Percentiles rank a stretch among this genome's conserved stretches.
Conservation (phyloP, 768 basidiomycete species). For the Vishniacozyma victoriae region DNA sequence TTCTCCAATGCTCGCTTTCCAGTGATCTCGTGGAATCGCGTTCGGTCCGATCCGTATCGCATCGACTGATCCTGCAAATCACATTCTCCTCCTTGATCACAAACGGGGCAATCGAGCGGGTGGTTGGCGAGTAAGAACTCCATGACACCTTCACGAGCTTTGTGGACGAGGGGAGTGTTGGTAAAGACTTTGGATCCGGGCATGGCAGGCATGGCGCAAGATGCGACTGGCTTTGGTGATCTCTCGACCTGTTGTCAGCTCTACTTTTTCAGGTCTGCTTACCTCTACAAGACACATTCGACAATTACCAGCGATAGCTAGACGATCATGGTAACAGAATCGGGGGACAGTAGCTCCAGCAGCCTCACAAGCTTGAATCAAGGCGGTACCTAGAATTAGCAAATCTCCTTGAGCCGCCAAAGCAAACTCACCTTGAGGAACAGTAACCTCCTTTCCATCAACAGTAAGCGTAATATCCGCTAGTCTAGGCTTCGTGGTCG, state of each 20-base stretch:
- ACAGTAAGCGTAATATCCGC: slow-evolving; percentile 75
- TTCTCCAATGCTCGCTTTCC: slow-evolving; percentile 98
- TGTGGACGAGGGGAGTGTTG: slow-evolving; percentile 68
- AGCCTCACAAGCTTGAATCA: slow-evolving; percentile 85
- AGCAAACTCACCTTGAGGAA: slow-evolving; percentile 75
- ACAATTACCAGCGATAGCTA: slow-evolving; percentile 96
- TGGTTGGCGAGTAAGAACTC: slow-evolving; percentile 97
- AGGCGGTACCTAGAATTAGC: slow-evolving; percentile 55
- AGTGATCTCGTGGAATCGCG: slow-evolving; percentile 95
- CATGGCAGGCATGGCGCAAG: slow-evolving; percentile 98
- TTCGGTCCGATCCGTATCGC: slow-evolving; percentile 96
- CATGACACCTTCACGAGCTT: slow-evolving; percentile 89
- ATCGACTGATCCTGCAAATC: slow-evolving; percentile 98
- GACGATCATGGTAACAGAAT: slow-evolving; percentile 53
- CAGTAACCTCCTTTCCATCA: slow-evolving; percentile 94
- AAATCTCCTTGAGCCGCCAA: neutral
- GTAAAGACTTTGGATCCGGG: slow-evolving; percentile 87
- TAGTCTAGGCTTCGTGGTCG: slow-evolving; percentile 25
- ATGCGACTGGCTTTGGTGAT: slow-evolving; percentile 89
- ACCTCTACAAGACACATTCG: slow-evolving; percentile 98
- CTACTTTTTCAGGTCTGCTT: slow-evolving; percentile 3
- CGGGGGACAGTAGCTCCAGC: slow-evolving; percentile 39
- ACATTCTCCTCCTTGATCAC: slow-evolving; percentile 98
- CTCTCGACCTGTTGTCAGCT: slow-evolving; percentile 58
- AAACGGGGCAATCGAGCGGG: slow-evolving; percentile 96